Conservation (phyloP, 345 rosid genomes). For the Adansonia digitata region DNA sequence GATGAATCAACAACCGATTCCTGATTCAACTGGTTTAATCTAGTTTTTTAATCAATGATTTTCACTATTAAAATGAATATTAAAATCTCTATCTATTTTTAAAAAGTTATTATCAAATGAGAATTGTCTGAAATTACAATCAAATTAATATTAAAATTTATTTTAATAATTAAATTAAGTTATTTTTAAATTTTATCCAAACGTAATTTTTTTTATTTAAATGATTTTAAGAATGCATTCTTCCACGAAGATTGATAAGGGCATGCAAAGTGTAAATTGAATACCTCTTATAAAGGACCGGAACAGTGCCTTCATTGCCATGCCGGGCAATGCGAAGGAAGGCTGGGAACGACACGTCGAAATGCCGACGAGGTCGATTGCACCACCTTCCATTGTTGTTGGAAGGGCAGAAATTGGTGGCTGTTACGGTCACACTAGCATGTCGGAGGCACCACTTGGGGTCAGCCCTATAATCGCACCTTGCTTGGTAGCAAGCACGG, state of each 20-base stretch:
- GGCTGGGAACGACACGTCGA: constrained; percentile 75
- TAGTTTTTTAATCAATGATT: too few relatives aligned
- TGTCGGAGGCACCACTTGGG: constrained; percentile 75
- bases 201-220: too few relatives aligned
- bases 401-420: constrained; percentile 82
- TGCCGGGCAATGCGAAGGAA: constrained; percentile 62
- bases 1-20: too few relatives aligned
- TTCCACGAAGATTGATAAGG: not conserved
- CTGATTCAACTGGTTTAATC: too few relatives aligned
- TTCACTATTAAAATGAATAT: too few relatives aligned
- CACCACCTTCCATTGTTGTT: constrained; percentile 84
- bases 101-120: too few relatives aligned
- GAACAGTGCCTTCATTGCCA: constrained; percentile 80
- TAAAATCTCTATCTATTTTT: too few relatives aligned
- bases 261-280: not conserved
- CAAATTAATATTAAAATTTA: too few relatives aligned
- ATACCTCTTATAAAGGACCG: constrained; percentile 56
- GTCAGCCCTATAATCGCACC: constrained; percentile 51
- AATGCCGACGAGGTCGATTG: constrained; percentile 68
- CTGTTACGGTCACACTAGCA: constrained; percentile 50
- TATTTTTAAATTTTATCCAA: too few relatives aligned
- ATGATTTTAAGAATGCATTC: not conserved
- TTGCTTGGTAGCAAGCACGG: constrained; percentile 71
- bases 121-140: too few relatives aligned
- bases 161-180: too few relatives aligned